A percentile compares a stretch with the other conserved stretches of the same genome.
phyloP scores from a whole-genome alignment of 345 rosid species.

The Clarkia xantiana region DNA sequence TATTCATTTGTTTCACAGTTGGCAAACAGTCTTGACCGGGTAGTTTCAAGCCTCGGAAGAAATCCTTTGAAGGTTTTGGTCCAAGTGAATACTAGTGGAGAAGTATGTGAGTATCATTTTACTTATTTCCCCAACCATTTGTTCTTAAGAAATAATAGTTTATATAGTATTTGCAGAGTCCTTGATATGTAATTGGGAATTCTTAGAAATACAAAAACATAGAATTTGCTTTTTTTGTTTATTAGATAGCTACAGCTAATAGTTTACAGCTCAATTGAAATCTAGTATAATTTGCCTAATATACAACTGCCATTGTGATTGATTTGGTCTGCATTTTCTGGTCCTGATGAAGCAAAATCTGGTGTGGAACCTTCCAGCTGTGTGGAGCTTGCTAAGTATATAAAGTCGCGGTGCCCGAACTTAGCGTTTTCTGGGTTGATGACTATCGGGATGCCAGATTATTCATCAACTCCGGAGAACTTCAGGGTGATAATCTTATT shows the following conservation, averaged over 20 bases:
- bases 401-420: slow-evolving; percentile 53
- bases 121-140: not conserved
- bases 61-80: slow-evolving; percentile 74
- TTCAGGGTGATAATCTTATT: slow-evolving; percentile 40
- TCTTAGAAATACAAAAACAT: too few relatives aligned
- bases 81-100: slow-evolving; percentile 94
- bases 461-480: slow-evolving; percentile 78
- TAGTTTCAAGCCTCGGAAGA: slow-evolving; percentile 59
- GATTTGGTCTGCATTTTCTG: not conserved
- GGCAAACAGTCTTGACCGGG: slow-evolving; percentile 62
- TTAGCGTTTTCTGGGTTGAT: slow-evolving; percentile 69
- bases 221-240: too few relatives aligned
- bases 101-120: slow-evolving; percentile 57
- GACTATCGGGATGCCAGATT: slow-evolving; percentile 93
- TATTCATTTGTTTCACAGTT: slow-evolving; percentile 22
- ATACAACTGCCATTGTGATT: too few relatives aligned
- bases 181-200: too few relatives aligned
- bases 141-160: not conserved
- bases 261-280: not conserved
- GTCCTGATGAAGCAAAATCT: slow-evolving; percentile 57
- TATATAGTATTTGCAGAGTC: not conserved
- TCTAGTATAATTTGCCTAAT: too few relatives aligned
- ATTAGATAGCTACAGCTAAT: too few relatives aligned
- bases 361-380: slow-evolving; percentile 70
- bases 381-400: slow-evolving; percentile 53